A percentile compares a stretch with the other conserved stretches of the same genome.
Conservation (phyloP, 1,139 yeast genomes). For the Scheffersomyces lignicola region DNA sequence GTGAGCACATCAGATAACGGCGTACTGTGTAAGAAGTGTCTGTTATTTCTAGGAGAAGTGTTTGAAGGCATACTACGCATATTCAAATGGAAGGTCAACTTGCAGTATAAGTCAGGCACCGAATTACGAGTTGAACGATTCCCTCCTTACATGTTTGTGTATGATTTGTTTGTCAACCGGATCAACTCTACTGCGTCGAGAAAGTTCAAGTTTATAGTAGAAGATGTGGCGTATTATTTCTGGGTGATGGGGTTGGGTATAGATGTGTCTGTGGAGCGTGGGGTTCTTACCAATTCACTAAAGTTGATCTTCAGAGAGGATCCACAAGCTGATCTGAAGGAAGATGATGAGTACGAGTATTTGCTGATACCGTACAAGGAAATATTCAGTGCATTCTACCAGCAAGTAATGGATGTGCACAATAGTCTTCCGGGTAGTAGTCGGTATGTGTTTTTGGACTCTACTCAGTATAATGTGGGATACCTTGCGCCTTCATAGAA, state of each 20-base stretch:
- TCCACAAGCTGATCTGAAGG: slow-evolving; percentile 17
- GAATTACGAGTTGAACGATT: slow-evolving; percentile 20
- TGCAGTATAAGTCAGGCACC: slow-evolving; percentile 20
- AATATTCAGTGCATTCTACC: slow-evolving; percentile 25
- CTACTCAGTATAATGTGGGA: slow-evolving; percentile 11
- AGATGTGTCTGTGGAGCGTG: slow-evolving; percentile 22
- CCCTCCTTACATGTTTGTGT: slow-evolving; percentile 34
- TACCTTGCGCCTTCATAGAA: no score
- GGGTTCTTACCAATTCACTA: slow-evolving; percentile 26
- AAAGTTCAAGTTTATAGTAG: slow-evolving; percentile 55
- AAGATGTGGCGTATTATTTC: slow-evolving; percentile 60
- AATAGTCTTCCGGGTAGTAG: slow-evolving; percentile 15
- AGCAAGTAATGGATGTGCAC: slow-evolving; percentile 21
- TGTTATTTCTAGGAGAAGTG: slow-evolving; percentile 30
- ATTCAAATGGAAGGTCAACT: slow-evolving; percentile 59
- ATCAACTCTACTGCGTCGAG: slow-evolving; percentile 49
- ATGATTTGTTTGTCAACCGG: slow-evolving; percentile 42
- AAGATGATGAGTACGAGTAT: slow-evolving; percentile 36
- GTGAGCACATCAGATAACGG: slow-evolving; percentile 7
- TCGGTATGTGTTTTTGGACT: slow-evolving; percentile 10
- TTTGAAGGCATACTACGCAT: slow-evolving; percentile 31
- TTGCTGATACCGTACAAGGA: slow-evolving; percentile 25
- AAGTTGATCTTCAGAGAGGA: slow-evolving; percentile 38
- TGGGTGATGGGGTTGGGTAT: slow-evolving; percentile 63
- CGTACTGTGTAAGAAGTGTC: slow-evolving; percentile 33